Conservation (phyloP, 495 filamentous ascomycete genomes). For the Annulohypoxylon nitens region DNA sequence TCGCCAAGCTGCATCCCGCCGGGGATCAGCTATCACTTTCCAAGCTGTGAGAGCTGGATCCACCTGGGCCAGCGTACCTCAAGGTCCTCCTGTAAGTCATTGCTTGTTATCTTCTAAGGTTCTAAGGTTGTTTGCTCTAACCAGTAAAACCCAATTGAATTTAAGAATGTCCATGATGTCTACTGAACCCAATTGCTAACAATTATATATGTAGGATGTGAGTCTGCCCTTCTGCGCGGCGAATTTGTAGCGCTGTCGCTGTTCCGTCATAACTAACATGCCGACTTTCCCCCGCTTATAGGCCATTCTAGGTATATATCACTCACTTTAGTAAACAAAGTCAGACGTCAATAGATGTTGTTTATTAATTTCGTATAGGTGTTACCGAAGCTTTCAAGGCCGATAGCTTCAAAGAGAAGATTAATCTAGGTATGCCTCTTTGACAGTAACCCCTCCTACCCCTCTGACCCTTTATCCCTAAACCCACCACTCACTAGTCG, state of each 20-base stretch:
- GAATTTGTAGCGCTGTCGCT: conserved; percentile 1
- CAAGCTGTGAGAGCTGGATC: conserved; percentile 77
- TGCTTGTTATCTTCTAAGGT: conserved; percentile 14
- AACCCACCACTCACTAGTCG: not conserved
- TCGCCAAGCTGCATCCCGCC: conserved; percentile 51
- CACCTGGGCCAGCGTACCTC: conserved; percentile 88
- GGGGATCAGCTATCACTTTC: conserved; percentile 54
- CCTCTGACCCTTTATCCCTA: not conserved
- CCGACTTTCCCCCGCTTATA: conserved; percentile 51
- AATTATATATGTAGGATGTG: conserved; percentile 67
- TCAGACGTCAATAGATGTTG: conserved; percentile 22
- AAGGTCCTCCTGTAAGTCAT: conserved; percentile 90
- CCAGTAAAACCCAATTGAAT: conserved; percentile 21
- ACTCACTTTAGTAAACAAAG: conserved; percentile 11
- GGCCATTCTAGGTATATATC: conserved; percentile 79
- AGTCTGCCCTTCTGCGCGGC: conserved; percentile 51
- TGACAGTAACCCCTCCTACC: not conserved
- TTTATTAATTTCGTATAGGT: conserved; percentile 62
- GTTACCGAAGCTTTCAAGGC: conserved; percentile 99
- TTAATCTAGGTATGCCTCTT: conserved; percentile 84
- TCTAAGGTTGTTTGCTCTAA: not conserved
- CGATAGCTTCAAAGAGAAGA: conserved; percentile 90
- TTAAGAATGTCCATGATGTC: conserved; percentile 51
- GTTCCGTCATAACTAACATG: conserved; percentile 28
- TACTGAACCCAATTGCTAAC: conserved; percentile 39